phyloP scores from a whole-genome alignment of 2,329 filamentous ascomycete genomes.

The Pseudogymnoascus sp. region DNA sequence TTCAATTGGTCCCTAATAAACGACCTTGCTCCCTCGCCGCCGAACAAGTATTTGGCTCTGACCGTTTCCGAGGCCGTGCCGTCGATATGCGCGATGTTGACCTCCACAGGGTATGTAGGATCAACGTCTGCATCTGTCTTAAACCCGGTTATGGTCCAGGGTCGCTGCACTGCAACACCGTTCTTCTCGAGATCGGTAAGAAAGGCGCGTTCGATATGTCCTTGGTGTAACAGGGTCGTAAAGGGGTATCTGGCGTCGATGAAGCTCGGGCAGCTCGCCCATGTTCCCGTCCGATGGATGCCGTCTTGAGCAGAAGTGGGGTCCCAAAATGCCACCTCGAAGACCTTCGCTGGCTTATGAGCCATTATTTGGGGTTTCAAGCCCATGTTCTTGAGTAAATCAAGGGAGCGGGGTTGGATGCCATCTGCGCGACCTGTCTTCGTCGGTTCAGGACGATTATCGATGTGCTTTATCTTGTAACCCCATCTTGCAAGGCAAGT shows the following conservation, averaged over 20 bases:
- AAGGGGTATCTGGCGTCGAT: constrained; percentile 64
- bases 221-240: constrained; percentile 63
- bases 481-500: constrained; percentile 87
- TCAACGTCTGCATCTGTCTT: constrained; percentile 46
- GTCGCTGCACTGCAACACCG: constrained; percentile 50
- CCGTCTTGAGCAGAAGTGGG: constrained; percentile 45
- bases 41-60: constrained; percentile 61
- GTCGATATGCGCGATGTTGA: constrained; percentile 68
- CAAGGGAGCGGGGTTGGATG: constrained; percentile 82
- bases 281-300: constrained; percentile 60
- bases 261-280: constrained; percentile 84
- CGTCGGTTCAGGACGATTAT: constrained; percentile 80
- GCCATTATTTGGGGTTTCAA: constrained; percentile 84
- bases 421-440: constrained; percentile 81
- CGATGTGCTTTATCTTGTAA: constrained; percentile 91
- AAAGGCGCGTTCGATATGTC: constrained; percentile 61
- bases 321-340: constrained; percentile 67
- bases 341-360: constrained; percentile 78
- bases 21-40: constrained; percentile 62
- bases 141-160: constrained; percentile 57
- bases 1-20: constrained; percentile 55
- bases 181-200: constrained; percentile 57
- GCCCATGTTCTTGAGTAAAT: constrained; percentile 82
- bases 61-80: constrained; percentile 60
- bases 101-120: constrained; percentile 68